These are phyloP conservation scores for Xylaria arbuscula DNA, from an alignment of 2,329 filamentous ascomycete species.

Conservation along the genomic window DNA sequence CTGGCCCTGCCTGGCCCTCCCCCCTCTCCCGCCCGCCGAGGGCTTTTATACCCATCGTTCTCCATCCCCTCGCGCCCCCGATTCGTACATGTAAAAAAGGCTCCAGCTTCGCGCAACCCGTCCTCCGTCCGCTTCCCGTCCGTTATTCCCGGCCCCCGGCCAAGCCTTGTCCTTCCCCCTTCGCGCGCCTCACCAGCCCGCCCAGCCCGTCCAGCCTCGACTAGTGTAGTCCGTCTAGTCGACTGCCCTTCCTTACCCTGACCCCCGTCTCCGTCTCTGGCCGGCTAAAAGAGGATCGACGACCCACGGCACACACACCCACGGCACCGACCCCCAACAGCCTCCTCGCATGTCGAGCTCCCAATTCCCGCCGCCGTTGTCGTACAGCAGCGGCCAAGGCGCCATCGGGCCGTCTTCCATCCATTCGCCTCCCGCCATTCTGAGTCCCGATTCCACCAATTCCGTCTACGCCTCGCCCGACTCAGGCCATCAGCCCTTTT, in stretches of 20 bases:
- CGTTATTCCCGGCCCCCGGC: constrained; percentile 37
- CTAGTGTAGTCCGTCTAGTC: constrained; percentile 11
- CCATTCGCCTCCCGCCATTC: constrained; percentile 44
- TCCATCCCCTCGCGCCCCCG: constrained; percentile 44
- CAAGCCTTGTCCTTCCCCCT: constrained; percentile 12
- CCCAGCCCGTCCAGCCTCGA: constrained; percentile 15
- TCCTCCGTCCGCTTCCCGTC: constrained; percentile 2
- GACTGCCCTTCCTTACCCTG: too few species aligned
- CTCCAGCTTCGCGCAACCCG: constrained; percentile 38
- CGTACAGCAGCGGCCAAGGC: constrained; percentile 46
- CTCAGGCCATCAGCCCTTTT: constrained; percentile 43
- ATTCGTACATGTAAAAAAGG: constrained; percentile 39
- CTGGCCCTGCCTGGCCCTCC: constrained; percentile 38
- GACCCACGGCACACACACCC: constrained; percentile 21
- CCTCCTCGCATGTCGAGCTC: constrained; percentile 47
- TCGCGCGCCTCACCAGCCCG: constrained; percentile 19
- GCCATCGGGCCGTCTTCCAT: constrained; percentile 34
- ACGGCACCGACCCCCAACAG: not conserved
- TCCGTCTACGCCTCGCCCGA: constrained; percentile 48
- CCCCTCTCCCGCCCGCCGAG: constrained; percentile 39
- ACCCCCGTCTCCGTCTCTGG: too few species aligned
- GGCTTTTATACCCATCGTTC: constrained; percentile 44
- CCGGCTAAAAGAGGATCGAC: constrained; percentile 3
- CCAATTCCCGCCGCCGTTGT: constrained; percentile 46
- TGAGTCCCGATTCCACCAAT: constrained; percentile 47